Base-by-base conservation (phyloP, 1,284 basidiomycete species). In the Xerocomus minutiporus region DNA sequence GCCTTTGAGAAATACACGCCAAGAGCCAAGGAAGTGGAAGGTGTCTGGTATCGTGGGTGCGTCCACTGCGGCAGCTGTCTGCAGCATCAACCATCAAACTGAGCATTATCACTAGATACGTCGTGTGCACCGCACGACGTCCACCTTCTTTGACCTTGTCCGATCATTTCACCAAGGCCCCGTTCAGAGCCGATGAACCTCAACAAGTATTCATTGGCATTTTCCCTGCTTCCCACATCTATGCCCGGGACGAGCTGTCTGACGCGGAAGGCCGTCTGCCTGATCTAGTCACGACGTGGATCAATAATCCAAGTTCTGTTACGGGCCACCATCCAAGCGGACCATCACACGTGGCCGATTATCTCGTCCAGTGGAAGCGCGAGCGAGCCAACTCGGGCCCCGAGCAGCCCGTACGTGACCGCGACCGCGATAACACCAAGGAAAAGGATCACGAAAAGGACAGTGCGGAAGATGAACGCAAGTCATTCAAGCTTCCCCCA, bases 201-300 rank as follows among this genome's bases (percentile, higher is more conserved):
- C 86, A 90, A 55, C 91, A 95, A 61, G 93, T 98, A 38, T 91
- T 92, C 68, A 92, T 98, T 53, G 96, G 95, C 53, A 95, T 98
- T 60, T 98, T 98, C 67, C 95, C 95, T 1, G 88, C 90, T 0
- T 88, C 91, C 4, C 91, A 95, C 67, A 88, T 97, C 49, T 86
- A 91, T 65, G 79, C 95, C 54, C 87, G 93, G 35, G 93, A 96
- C 64, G 84, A 94, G 62, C 78, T 95, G 23, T 83, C 90, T 4
- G 93, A 95, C 66, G 93, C 93, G 4, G 91, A 95, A 67, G 89
- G 90, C 13, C 83, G 88, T 47, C 81, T 97, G 1, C 82, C 85
- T 1, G 85, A 86, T 51, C 80, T 88, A 15, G 86, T 83, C 15
- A 75, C 74, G 9, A 74, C 73, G 4, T 50, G 68, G 23, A 70